Evolutionary conservation across 129 eudicot genomes (phyloP).

Genomic region (Solidago caesia): DNA sequence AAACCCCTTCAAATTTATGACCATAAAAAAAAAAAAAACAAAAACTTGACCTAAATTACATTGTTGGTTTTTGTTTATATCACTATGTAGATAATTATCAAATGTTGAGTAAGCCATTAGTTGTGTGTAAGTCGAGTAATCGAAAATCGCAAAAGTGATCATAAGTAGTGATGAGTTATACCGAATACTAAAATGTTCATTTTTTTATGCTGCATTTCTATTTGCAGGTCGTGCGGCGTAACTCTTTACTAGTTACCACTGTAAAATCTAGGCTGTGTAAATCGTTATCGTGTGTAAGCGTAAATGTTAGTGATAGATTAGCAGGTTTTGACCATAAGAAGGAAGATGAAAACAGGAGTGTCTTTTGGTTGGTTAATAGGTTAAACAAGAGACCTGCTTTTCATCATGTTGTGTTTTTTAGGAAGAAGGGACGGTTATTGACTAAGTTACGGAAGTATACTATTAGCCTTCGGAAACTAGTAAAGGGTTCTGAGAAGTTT

Average conservation of each 20-base stretch:
- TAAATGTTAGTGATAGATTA: slow-evolving; percentile 27
- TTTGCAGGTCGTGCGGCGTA: slow-evolving; percentile 49
- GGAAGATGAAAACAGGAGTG: slow-evolving; percentile 3
- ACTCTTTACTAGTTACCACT: slow-evolving; percentile 30
- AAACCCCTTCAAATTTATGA: neutral
- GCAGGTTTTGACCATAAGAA: slow-evolving; percentile 18
- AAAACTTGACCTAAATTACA: slow-evolving; percentile 27
- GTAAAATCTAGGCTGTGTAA: slow-evolving; percentile 34
- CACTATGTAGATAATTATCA: neutral
- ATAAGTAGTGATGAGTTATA: slow-evolving; percentile 8
- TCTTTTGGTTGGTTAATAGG: slow-evolving; percentile 32
- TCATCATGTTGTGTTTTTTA: slow-evolving; percentile 25
- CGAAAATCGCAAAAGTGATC: slow-evolving; percentile 6
- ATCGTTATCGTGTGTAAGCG: slow-evolving; percentile 30
- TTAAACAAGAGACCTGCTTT: slow-evolving; percentile 28
- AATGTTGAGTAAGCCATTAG: neutral
- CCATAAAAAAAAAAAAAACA: neutral
- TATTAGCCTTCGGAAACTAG: slow-evolving; percentile 28
- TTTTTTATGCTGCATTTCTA: neutral
- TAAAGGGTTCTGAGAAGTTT: slow-evolving; percentile 36
- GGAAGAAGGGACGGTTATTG: slow-evolving; percentile 32
- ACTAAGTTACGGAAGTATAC: slow-evolving; percentile 40
- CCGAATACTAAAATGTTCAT: neutral
- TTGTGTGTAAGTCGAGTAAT: slow-evolving; percentile 14
- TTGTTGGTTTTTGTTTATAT: neutral